Evolutionary conservation across 2,329 filamentous ascomycete genomes (phyloP).

Genomic region (Arthroderma sp.): DNA sequence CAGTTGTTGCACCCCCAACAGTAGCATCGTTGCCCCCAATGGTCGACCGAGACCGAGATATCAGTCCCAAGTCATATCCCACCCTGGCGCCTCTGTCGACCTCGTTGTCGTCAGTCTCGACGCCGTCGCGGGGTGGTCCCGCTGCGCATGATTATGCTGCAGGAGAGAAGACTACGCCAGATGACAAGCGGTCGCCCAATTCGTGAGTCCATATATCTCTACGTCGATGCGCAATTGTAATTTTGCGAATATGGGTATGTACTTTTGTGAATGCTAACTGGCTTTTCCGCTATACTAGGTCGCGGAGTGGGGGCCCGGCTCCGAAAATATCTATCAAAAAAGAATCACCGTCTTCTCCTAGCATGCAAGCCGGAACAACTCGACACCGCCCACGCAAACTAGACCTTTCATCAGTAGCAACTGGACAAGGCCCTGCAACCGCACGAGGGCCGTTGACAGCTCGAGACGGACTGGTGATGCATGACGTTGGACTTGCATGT

Average conservation of each 20-base stretch:
- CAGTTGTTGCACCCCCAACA: conserved; percentile 37
- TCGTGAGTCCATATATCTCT: conserved; percentile 31
- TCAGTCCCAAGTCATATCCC: conserved; percentile 35
- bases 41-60: conserved; percentile 31
- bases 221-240: not conserved
- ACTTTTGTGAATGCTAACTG: not conserved
- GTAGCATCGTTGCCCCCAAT: conserved; percentile 34
- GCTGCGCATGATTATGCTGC: conserved; percentile 25
- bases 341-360: conserved; percentile 73
- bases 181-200: conserved; percentile 43
- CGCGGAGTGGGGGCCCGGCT: conserved; percentile 35
- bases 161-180: conserved; percentile 28
- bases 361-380: conserved; percentile 50
- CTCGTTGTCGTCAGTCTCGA: conserved; percentile 25
- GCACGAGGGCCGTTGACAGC: conserved; percentile 58
- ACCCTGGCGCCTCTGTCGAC: conserved; percentile 29
- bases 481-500: conserved; percentile 87
- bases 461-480: conserved; percentile 68
- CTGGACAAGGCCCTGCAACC: conserved; percentile 49
- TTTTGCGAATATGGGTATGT: not conserved
- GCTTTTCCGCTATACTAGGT: conserved; percentile 16
- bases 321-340: conserved; percentile 94
- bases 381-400: conserved; percentile 38
- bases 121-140: conserved; percentile 24
- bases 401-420: conserved; percentile 35